phyloP scores from a whole-genome alignment of 129 eudicot species.

The Mikania micrantha region DNA sequence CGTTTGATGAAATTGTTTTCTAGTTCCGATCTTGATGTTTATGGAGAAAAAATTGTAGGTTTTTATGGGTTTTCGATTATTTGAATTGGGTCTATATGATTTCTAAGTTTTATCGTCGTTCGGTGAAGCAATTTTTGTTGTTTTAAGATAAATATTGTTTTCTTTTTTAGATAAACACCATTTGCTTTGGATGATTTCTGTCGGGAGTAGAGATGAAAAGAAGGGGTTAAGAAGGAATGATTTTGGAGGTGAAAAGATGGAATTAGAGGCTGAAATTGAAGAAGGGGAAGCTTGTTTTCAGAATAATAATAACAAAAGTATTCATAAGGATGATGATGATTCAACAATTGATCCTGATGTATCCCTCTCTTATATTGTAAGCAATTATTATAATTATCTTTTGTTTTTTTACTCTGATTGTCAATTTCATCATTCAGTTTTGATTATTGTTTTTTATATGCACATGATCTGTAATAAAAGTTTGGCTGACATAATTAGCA shows the following conservation, averaged over 20 bases:
- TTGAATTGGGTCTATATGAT: constrained; percentile 35
- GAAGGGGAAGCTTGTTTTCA: constrained; percentile 78
- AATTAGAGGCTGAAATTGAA: constrained; percentile 63
- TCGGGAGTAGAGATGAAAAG: constrained; percentile 62
- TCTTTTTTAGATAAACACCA: not conserved
- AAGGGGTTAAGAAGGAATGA: constrained; percentile 61
- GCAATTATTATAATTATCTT: constrained; percentile 6
- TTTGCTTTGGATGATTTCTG: constrained; percentile 57
- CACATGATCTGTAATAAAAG: not conserved
- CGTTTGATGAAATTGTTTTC: not conserved
- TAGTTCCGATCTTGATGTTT: constrained; percentile 28
- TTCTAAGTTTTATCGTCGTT: constrained; percentile 19
- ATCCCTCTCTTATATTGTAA: constrained; percentile 61
- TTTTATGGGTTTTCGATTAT: constrained; percentile 39
- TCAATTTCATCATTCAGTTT: not conserved
- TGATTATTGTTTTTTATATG: constrained; percentile 3
- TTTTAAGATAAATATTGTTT: constrained; percentile 3
- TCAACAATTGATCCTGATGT: constrained; percentile 55
- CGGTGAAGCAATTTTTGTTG: constrained; percentile 15
- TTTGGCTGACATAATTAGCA: not conserved
- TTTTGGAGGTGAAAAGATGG: constrained; percentile 50
- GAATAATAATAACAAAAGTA: constrained; percentile 7
- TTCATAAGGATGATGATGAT: constrained; percentile 33
- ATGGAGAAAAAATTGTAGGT: constrained; percentile 19
- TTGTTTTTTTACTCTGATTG: not conserved